phyloP scores from a whole-genome alignment of 106 monocot genomes.

The Amphibolis antarctica region DNA sequence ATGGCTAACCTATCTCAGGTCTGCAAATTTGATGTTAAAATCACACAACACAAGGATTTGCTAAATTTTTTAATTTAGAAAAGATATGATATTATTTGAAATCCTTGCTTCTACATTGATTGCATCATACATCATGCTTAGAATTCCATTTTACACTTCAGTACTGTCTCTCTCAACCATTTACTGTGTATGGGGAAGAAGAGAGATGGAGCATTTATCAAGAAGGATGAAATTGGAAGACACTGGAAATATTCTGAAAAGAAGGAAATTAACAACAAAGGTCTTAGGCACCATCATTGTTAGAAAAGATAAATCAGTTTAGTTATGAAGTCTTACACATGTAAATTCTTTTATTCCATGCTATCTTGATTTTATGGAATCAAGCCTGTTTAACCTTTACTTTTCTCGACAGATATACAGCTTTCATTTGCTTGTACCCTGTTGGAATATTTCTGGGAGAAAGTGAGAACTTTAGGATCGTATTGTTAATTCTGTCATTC shows the following conservation, averaged over 20 bases:
- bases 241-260: too few species aligned
- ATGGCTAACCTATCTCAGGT: slow-evolving; percentile 88
- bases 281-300: background rate
- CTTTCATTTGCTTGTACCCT: slow-evolving; percentile 4
- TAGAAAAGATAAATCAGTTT: background rate
- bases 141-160: background rate
- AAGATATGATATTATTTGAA: background rate
- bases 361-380: background rate
- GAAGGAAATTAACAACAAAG: too few species aligned
- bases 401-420: slow-evolving; percentile 51
- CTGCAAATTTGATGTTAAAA: background rate
- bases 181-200: too few species aligned
- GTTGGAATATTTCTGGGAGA: slow-evolving; percentile 51
- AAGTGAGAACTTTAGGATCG: slow-evolving; percentile 36
- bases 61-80: background rate
- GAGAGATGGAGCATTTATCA: too few species aligned
- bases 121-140: background rate
- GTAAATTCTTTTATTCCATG: too few species aligned
- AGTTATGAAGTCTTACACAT: background rate
- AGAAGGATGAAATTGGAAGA: too few species aligned
- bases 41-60: background rate
- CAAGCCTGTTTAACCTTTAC: background rate
- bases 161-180: too few species aligned
- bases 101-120: too few species aligned
- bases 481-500: too few species aligned